These are phyloP conservation scores for Stachybotrys echinatus DNA, from an alignment of 2,329 filamentous ascomycete genomes.

Conservation along the genomic window DNA sequence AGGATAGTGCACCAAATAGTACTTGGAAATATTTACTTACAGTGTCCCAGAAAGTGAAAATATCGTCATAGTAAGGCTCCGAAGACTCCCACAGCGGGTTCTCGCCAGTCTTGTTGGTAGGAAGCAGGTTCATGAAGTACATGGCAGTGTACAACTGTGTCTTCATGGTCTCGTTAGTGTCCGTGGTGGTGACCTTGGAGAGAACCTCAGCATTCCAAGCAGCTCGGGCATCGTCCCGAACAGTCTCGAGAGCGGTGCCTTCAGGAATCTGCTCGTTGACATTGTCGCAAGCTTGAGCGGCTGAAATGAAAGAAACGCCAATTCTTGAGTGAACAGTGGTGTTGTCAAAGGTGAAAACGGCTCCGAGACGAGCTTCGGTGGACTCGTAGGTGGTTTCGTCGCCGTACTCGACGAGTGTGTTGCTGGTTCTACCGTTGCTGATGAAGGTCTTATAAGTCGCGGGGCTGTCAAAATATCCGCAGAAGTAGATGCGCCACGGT, in stretches of 20 bases:
- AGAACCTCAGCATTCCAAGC: conserved; percentile 60
- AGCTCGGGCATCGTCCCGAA: conserved; percentile 40
- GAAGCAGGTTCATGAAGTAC: conserved; percentile 65
- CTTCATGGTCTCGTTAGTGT: conserved; percentile 49
- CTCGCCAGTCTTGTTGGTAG: conserved; percentile 66
- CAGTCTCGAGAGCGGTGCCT: conserved; percentile 31
- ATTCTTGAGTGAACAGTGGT: conserved; percentile 50
- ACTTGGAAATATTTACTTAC: conserved; percentile 6
- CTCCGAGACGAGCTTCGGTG: conserved; percentile 34
- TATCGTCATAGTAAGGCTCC: conserved; percentile 68
- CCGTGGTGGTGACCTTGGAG: conserved; percentile 56
- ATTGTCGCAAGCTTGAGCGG: conserved; percentile 52
- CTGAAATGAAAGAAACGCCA: conserved; percentile 64
- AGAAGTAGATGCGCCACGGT: conserved; percentile 62
- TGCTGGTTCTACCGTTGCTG: conserved; percentile 24
- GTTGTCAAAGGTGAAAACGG: conserved; percentile 49
- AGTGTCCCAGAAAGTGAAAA: conserved; percentile 63
- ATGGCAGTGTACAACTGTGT: conserved; percentile 60
- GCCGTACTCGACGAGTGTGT: conserved; percentile 24
- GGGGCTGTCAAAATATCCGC: conserved; percentile 51
- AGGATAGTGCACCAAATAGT: conserved; percentile 5
- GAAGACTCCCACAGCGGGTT: conserved; percentile 59
- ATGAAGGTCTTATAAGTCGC: conserved; percentile 40
- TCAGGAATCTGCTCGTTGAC: conserved; percentile 51
- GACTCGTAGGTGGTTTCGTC: too few relatives aligned